These are phyloP conservation scores for Albatrellus sp. DNA, from an alignment of 1,284 basidiomycete species.

Conservation along the genomic window DNA sequence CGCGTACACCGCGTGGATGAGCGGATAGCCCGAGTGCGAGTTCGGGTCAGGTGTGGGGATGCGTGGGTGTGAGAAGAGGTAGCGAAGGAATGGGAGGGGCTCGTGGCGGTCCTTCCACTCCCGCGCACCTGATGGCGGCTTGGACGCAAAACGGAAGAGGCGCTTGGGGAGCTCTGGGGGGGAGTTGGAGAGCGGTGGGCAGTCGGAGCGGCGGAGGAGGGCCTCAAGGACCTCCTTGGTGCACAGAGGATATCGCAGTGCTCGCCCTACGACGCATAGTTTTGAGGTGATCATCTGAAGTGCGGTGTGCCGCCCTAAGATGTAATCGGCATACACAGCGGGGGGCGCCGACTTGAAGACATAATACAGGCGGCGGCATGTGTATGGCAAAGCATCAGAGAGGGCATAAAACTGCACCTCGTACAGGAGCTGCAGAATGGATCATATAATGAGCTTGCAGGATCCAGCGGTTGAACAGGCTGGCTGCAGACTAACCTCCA, in stretches of 20 bases:
- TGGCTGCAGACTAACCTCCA: neutral
- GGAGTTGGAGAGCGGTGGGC: constrained; percentile 4
- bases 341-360: constrained; percentile 41
- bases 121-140: constrained; percentile 7
- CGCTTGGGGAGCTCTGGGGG: constrained; percentile 41
- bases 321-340: constrained; percentile 47
- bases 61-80: constrained; percentile 32
- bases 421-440: constrained; percentile 47
- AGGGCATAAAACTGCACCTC: constrained; percentile 58
- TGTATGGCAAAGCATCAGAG: constrained; percentile 45
- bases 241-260: constrained; percentile 58
- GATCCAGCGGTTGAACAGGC: neutral
- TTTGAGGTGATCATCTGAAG: constrained; percentile 1
- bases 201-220: constrained; percentile 23
- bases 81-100: constrained; percentile 50
- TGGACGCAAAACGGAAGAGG: constrained; percentile 42
- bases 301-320: constrained; percentile 25
- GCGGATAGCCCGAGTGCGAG: constrained; percentile 64
- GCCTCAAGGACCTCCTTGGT: constrained; percentile 38
- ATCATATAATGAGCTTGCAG: neutral
- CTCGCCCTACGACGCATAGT: constrained; percentile 29
- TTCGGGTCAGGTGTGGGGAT: constrained; percentile 36
- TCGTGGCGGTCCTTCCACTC: constrained; percentile 32
- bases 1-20: constrained; percentile 63
- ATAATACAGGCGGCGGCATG: constrained; percentile 35